phyloP scores from a whole-genome alignment of 805 yeast genomes.

The Candida montana region DNA sequence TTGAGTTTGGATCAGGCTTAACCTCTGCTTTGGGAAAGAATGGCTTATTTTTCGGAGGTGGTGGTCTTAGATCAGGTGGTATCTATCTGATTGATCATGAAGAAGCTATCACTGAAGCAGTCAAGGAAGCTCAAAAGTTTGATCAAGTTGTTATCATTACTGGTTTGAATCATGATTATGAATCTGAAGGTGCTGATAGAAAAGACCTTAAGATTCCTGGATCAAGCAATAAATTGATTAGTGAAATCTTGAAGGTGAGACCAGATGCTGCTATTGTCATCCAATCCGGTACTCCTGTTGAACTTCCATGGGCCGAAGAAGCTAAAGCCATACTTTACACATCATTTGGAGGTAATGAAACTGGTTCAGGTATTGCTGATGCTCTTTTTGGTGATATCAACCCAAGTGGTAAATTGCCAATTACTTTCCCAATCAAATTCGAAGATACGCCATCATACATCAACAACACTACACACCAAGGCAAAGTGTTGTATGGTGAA shows the following conservation, averaged over 20 bases:
- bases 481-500: slow-evolving; percentile 56
- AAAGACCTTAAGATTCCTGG: slow-evolving; percentile 47
- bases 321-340: slow-evolving; percentile 46
- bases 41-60: slow-evolving; percentile 27
- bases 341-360: slow-evolving; percentile 56
- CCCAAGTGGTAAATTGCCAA: slow-evolving; percentile 55
- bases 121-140: slow-evolving; percentile 38
- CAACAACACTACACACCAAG: slow-evolving; percentile 46
- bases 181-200: slow-evolving; percentile 57
- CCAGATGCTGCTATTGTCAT: slow-evolving; percentile 49
- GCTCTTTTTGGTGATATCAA: slow-evolving; percentile 54
- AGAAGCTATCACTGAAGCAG: slow-evolving; percentile 35
- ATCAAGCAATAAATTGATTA: slow-evolving; percentile 40
- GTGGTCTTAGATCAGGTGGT: slow-evolving; percentile 28
- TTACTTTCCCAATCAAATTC: slow-evolving; percentile 47
- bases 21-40: slow-evolving; percentile 25
- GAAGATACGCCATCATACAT: slow-evolving; percentile 55
- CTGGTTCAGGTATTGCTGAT: slow-evolving; percentile 57
- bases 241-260: slow-evolving; percentile 42
- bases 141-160: slow-evolving; percentile 49
- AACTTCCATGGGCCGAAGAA: slow-evolving; percentile 46
- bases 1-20: slow-evolving; percentile 46
- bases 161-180: slow-evolving; percentile 55
- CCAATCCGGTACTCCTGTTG: slow-evolving; percentile 61
- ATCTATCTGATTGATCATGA: slow-evolving; percentile 26